Percentiles rank a stretch among this genome's conserved stretches.
These are phyloP conservation scores for Polysphondylium violaceum DNA, from an alignment of 78 protist genomes.

Conservation along the genomic window DNA sequence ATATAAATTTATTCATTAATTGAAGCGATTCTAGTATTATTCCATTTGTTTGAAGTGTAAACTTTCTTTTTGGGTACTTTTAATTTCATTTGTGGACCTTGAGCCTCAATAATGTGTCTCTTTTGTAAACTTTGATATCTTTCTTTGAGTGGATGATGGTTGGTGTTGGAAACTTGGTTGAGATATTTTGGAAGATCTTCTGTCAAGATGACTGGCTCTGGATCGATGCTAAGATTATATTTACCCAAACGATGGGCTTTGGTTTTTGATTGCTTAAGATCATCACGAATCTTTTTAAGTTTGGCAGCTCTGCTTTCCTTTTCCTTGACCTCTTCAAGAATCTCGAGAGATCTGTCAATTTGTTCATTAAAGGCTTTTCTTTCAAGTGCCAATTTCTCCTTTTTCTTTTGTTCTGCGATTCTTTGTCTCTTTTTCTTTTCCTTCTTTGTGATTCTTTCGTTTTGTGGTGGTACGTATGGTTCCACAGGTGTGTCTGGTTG, in stretches of 20 bases:
- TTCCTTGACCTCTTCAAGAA: neutral
- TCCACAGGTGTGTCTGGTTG: neutral
- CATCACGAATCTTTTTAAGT: neutral
- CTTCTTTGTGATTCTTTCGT: constrained; percentile 16
- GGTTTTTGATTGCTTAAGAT: neutral
- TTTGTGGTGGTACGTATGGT: too few relatives aligned
- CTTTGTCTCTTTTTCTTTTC: constrained; percentile 28
- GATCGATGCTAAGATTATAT: neutral
- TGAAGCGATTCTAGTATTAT: constrained; percentile 7
- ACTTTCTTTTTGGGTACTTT: neutral
- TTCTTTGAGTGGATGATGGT: constrained; percentile 39
- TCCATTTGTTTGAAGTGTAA: constrained; percentile 14
- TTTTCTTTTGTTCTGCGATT: constrained; percentile 15
- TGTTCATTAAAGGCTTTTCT: constrained; percentile 8
- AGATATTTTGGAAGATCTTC: constrained; percentile 3
- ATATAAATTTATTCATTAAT: constrained; percentile 6
- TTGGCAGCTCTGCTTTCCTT: neutral
- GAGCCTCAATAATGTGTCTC: constrained; percentile 54
- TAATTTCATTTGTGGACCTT: constrained; percentile 27
- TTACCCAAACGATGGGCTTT: constrained; percentile 5
- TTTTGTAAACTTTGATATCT: constrained; percentile 52
- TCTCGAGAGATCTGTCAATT: neutral
- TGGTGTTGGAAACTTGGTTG: neutral
- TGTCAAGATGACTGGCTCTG: constrained; percentile 4
- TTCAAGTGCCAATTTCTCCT: neutral